Evolutionary conservation across 1,284 basidiomycete genomes (phyloP).

Genomic region (Cystobasidium sp.): DNA sequence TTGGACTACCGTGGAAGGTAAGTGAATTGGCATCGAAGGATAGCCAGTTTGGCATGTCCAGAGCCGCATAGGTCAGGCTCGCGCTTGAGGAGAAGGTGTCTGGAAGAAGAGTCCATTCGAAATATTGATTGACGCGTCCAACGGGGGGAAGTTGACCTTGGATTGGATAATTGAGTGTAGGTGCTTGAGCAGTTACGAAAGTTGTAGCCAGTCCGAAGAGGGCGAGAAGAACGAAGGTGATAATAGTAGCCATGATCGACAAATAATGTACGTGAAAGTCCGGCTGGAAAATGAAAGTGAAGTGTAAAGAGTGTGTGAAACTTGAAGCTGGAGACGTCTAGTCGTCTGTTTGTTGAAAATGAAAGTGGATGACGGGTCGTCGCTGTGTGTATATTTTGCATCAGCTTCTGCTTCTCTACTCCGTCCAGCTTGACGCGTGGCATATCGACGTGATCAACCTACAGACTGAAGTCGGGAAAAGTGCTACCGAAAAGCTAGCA

Average conservation of each 20-base stretch:
- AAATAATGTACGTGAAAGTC: not conserved
- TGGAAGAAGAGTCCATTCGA: conserved; percentile 66
- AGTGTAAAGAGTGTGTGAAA: conserved; percentile 31
- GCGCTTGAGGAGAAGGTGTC: conserved; percentile 63
- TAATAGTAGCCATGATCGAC: not conserved
- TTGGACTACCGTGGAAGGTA: conserved; percentile 67
- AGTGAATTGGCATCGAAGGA: conserved; percentile 64
- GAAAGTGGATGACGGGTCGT: conserved; percentile 45
- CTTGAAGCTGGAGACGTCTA: not conserved
- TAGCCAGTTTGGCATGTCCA: conserved; percentile 68
- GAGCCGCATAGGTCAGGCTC: conserved; percentile 59
- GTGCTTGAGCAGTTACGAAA: conserved; percentile 46
- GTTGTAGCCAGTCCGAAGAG: conserved; percentile 22
- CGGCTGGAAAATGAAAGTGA: not conserved
- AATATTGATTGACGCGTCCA: conserved; percentile 62
- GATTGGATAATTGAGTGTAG: conserved; percentile 57
- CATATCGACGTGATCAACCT: conserved; percentile 21
- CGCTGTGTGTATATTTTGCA: conserved; percentile 9
- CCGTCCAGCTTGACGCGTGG: not conserved
- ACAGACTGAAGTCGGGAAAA: conserved; percentile 35
- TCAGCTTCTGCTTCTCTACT: not conserved
- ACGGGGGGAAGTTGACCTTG: conserved; percentile 59
- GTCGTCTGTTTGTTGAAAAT: conserved; percentile 16
- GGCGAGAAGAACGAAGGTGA: conserved; percentile 11
- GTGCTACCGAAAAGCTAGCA: conserved; percentile 12